Base-by-base conservation (phyloP, 768 basidiomycete species). In the Suillus fuscotomentosus region DNA sequence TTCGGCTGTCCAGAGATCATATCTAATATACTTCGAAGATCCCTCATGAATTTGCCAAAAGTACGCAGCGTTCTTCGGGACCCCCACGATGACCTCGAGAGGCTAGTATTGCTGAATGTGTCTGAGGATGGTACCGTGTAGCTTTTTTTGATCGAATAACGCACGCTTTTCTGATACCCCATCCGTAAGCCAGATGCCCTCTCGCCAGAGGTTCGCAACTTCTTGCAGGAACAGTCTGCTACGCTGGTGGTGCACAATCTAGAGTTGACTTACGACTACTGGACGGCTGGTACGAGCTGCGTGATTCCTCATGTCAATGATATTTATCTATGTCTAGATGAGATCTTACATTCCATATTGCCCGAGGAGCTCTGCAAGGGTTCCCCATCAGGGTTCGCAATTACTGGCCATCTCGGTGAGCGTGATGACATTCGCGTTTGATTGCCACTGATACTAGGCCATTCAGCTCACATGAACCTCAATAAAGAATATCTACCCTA, bases 401-500 rank as follows among this genome's bases (percentile, higher is more conserved):
- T 86, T 61, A 92, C 88, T 1, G 97, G 97, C 0, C 97, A 99
- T 75, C 88, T 99, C 60, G 96, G 95, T 92, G 69, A 61, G 85
- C 47, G 38, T 24, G n/a, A 14, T n/a, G 20, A 59, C 14, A 45
- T n/a, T 34, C 43, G 9, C 22, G 22, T 64, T 38, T 14, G n/a
- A 11, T 38, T 31, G 17, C 24, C 22, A 61, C 59, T 64, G 39
- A 68, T 9, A 27, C 27, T 27, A 60, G 50, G 9, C 42, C 20
- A 63, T 63, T 24, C 64, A 97, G 97, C 94, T 0, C 97, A 99
- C 73, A 76, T 98, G 60, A 99, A 99, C 73, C 83, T 99, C 41
- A 87, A 90, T 68, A 86, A 89, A 20, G 91, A 95, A 74, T 99
- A 96, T 78, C 74, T 98, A 38, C 95, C 95, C 2, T 99, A 91